Evolutionary conservation across 768 basidiomycete genomes (phyloP).

Genomic region (Mycena alexandri): DNA sequence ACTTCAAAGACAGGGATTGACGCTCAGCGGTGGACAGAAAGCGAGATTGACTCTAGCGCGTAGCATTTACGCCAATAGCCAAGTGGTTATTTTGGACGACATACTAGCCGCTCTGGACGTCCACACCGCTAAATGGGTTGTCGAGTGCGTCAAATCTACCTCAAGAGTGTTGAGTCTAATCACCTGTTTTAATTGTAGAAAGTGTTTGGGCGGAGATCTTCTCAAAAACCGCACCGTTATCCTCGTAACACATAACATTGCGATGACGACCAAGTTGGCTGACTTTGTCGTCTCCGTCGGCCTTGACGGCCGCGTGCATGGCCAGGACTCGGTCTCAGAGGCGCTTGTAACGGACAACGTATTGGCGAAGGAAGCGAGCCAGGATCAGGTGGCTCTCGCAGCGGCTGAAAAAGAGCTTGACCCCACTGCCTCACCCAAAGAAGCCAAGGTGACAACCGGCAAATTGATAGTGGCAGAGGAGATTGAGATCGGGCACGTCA

Average conservation of each 20-base stretch:
- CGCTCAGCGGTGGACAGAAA: constrained; percentile 56
- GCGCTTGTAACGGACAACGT: constrained; percentile 57
- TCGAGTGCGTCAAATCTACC: constrained; percentile 49
- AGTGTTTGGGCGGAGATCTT: constrained; percentile 88
- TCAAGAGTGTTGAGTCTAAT: no score
- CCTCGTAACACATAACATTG: constrained; percentile 68
- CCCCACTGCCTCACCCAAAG: constrained; percentile 28
- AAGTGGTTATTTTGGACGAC: constrained; percentile 81
- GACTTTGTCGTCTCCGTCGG: constrained; percentile 72
- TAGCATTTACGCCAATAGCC: constrained; percentile 62
- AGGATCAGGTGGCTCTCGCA: constrained; percentile 46
- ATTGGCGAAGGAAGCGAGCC: constrained; percentile 45
- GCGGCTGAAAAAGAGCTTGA: constrained; percentile 44
- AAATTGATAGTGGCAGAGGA: constrained; percentile 77
- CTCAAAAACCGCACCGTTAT: constrained; percentile 85
- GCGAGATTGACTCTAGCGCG: constrained; percentile 63
- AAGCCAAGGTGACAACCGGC: constrained; percentile 48
- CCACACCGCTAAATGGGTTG: constrained; percentile 87
- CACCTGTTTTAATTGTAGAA: constrained; percentile 30
- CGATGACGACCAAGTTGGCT: constrained; percentile 65
- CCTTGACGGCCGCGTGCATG: constrained; percentile 64
- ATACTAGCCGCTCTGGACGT: constrained; percentile 77
- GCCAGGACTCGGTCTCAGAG: constrained; percentile 63
- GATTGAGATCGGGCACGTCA: constrained; percentile 68
- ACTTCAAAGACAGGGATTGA: constrained; percentile 18